Conservation (phyloP, 1,139 yeast species). For the Yamadazyma aaseri region DNA sequence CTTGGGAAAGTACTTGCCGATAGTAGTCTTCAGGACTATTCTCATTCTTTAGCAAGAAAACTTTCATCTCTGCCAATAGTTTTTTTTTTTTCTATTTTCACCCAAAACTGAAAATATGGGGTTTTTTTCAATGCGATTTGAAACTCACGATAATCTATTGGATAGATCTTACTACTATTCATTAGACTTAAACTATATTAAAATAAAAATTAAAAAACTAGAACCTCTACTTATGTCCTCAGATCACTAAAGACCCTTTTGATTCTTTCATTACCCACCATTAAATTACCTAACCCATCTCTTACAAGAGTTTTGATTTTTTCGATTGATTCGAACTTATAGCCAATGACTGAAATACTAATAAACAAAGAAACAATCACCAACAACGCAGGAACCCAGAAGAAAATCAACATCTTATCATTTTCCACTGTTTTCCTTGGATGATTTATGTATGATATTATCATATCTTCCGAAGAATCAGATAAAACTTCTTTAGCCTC, state of each 20-base stretch:
- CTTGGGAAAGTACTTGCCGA: slow-evolving; percentile 10
- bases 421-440: slow-evolving; percentile 67
- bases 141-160: not conserved
- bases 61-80: no score
- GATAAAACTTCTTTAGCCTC: slow-evolving; percentile 22
- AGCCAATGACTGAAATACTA: slow-evolving; percentile 52
- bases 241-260: slow-evolving; percentile 47
- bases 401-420: slow-evolving; percentile 82
- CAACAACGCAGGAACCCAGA: slow-evolving; percentile 78
- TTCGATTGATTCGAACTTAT: slow-evolving; percentile 39
- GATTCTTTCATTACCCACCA: slow-evolving; percentile 71
- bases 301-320: slow-evolving; percentile 48
- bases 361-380: slow-evolving; percentile 52
- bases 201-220: not conserved
- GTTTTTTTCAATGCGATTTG: not conserved
- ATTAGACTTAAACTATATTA: no score
- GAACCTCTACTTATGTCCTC: slow-evolving; percentile 2
- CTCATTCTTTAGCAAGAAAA: slow-evolving; percentile 14
- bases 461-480: slow-evolving; percentile 54
- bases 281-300: slow-evolving; percentile 54
- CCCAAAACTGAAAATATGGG: not conserved
- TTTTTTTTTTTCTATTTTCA: no score
- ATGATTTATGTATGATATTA: slow-evolving; percentile 55
- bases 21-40: slow-evolving; percentile 18
- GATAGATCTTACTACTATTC: not conserved